These are phyloP conservation scores for Trifolium pratense DNA, from an alignment of 306 rosid species.

Conservation along the genomic window DNA sequence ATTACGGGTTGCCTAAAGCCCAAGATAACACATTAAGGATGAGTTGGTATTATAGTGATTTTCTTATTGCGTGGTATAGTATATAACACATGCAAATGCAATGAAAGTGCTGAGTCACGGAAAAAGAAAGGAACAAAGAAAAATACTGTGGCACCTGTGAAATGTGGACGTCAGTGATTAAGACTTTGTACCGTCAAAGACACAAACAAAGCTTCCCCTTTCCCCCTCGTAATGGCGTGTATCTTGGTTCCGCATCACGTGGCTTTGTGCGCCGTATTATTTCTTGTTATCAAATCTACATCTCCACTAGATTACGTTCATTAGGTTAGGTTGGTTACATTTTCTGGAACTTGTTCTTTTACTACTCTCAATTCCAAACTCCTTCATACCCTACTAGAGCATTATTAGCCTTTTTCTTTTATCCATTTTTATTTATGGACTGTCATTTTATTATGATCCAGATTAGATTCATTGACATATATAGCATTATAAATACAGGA, in stretches of 20 bases:
- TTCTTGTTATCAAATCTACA: slow-evolving; percentile 46
- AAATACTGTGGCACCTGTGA: slow-evolving; percentile 50
- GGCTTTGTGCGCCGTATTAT: slow-evolving; percentile 55
- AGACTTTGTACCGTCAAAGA: slow-evolving; percentile 47
- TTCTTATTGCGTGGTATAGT: no score
- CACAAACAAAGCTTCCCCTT: slow-evolving; percentile 37
- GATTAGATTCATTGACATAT: no score
- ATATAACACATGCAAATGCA: slow-evolving; percentile 28
- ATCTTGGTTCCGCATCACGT: slow-evolving; percentile 58
- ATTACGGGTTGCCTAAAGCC: neutral
- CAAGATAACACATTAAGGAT: slow-evolving; percentile 4
- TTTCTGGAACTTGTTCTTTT: slow-evolving; percentile 32
- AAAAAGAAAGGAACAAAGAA: slow-evolving; percentile 35
- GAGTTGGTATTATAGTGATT: no score
- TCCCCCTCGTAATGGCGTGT: slow-evolving; percentile 39
- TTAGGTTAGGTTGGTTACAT: slow-evolving; percentile 36
- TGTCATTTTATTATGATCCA: neutral
- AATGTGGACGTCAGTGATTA: slow-evolving; percentile 49
- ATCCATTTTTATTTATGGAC: neutral
- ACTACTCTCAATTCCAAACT: neutral
- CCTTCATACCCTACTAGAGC: neutral
- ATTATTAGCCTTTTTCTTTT: neutral
- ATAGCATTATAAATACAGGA: no score
- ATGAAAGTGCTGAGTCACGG: slow-evolving; percentile 15
- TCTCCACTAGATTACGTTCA: slow-evolving; percentile 36